Percentiles rank a stretch among this genome's conserved stretches.
Conservation (phyloP, 2,329 filamentous ascomycete species). For the Arthrocladium fulminans region DNA sequence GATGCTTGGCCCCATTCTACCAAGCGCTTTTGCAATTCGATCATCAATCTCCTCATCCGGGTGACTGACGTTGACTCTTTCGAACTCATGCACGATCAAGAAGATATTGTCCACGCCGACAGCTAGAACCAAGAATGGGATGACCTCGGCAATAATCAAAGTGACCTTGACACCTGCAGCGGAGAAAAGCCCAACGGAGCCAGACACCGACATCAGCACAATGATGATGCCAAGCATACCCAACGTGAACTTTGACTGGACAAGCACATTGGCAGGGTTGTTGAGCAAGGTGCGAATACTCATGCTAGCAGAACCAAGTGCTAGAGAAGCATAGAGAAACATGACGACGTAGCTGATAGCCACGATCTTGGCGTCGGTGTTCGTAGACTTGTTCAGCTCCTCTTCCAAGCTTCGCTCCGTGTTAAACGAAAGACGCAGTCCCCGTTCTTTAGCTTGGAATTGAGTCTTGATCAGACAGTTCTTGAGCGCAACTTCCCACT, state of each 20-base stretch:
- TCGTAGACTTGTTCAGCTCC: constrained; percentile 95
- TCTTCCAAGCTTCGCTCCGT: constrained; percentile 92
- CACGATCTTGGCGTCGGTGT: constrained; percentile 95
- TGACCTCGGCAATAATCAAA: constrained; percentile 95
- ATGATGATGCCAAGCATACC: constrained; percentile 93
- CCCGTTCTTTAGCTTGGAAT: constrained; percentile 65
- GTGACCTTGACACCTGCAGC: constrained; percentile 88
- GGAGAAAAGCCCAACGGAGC: constrained; percentile 90
- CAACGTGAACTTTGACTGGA: constrained; percentile 93
- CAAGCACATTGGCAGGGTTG: constrained; percentile 74
- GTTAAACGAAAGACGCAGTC: constrained; percentile 82
- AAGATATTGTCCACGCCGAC: constrained; percentile 99
- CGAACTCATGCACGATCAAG: constrained; percentile 95
- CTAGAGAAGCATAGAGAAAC: constrained; percentile 94
- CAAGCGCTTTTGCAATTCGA: constrained; percentile 77
- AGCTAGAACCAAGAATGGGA: constrained; percentile 90
- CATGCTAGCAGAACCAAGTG: constrained; percentile 78
- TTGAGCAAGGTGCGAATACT: constrained; percentile 66
- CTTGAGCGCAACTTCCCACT: constrained; percentile 79
- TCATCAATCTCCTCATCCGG: constrained; percentile 82
- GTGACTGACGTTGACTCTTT: constrained; percentile 84
- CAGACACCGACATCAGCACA: constrained; percentile 92
- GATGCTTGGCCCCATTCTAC: constrained; percentile 93
- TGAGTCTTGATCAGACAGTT: constrained; percentile 67
- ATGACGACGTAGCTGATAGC: constrained; percentile 96